Evolutionary conservation across 306 rosid genomes (phyloP).

Genomic region (Inga leiocalycina): DNA sequence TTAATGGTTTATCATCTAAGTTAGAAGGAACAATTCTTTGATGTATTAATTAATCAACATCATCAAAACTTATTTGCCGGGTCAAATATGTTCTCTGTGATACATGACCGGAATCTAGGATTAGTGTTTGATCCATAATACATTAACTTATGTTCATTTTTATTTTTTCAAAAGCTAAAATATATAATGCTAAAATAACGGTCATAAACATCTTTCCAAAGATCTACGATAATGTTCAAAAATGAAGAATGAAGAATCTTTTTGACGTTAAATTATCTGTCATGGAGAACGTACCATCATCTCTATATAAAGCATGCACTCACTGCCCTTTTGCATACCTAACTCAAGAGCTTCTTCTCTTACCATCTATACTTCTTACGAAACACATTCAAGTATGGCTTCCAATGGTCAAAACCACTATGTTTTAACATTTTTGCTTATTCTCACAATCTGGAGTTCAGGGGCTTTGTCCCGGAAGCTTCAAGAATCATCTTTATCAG

Average conservation of each 20-base stretch:
- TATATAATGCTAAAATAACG: not conserved
- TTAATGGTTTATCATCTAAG: no score
- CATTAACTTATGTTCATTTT: not conserved
- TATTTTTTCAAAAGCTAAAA: not conserved
- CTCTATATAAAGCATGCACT: constrained; percentile 32
- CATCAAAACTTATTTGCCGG: not conserved
- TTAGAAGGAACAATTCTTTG: not conserved
- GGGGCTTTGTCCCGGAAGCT: constrained; percentile 33
- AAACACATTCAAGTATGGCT: constrained; percentile 28
- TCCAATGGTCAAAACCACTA: constrained; percentile 10
- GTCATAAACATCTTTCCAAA: not conserved
- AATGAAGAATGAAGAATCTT: not conserved
- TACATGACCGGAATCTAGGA: not conserved
- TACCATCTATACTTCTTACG: not conserved
- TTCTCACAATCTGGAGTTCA: constrained; percentile 15
- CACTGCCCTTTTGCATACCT: constrained; percentile 5
- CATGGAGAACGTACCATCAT: not conserved
- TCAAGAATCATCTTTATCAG: constrained; percentile 22
- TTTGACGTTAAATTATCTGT: not conserved
- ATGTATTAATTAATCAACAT: not conserved
- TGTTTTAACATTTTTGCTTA: constrained; percentile 12
- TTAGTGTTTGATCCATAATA: not conserved
- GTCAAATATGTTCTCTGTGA: not conserved
- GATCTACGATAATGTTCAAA: not conserved
- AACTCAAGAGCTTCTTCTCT: not conserved